These are phyloP conservation scores for Cystobasidiaceae sp. DNA, from an alignment of 1,284 basidiomycete genomes.

Conservation along the genomic window DNA sequence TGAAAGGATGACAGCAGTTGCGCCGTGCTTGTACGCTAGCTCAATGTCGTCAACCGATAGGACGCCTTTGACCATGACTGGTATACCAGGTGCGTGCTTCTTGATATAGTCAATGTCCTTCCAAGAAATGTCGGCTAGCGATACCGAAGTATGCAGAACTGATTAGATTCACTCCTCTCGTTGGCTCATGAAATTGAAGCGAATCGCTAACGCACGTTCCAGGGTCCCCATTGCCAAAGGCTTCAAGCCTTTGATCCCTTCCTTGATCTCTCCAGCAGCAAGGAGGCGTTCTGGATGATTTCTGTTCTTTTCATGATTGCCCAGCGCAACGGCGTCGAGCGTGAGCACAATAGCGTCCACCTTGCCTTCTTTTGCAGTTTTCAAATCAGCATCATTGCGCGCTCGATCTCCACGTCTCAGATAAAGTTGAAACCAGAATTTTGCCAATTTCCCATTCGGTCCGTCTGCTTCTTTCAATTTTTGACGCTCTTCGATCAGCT, in stretches of 20 bases:
- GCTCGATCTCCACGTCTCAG: slow-evolving; percentile 41
- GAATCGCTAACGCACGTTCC: not conserved
- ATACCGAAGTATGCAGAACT: too few relatives aligned
- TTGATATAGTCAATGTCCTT: slow-evolving; percentile 51
- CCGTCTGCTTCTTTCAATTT: slow-evolving; percentile 32
- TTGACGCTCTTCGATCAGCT: slow-evolving; percentile 48
- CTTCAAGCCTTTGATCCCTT: not conserved
- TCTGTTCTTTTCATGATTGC: slow-evolving; percentile 9
- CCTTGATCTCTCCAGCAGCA: slow-evolving; percentile 6
- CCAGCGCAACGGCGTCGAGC: slow-evolving; percentile 18
- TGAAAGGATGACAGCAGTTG: slow-evolving; percentile 48
- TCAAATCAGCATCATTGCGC: slow-evolving; percentile 1
- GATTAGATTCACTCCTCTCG: too few relatives aligned
- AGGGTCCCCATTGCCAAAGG: slow-evolving; percentile 10
- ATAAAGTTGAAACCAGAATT: slow-evolving; percentile 47
- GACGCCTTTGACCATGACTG: slow-evolving; percentile 51
- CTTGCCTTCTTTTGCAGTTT: slow-evolving; percentile 39
- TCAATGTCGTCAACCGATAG: slow-evolving; percentile 62
- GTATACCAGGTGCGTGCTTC: slow-evolving; percentile 47
- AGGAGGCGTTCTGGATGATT: slow-evolving; percentile 13
- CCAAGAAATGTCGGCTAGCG: slow-evolving; percentile 44
- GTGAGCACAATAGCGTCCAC: slow-evolving; percentile 44
- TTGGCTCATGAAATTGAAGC: too few relatives aligned
- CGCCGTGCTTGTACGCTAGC: slow-evolving; percentile 54
- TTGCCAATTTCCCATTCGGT: slow-evolving; percentile 14